These are phyloP conservation scores for Pisolithus thermaeus DNA, from an alignment of 1,284 basidiomycete genomes.

Conservation along the genomic window DNA sequence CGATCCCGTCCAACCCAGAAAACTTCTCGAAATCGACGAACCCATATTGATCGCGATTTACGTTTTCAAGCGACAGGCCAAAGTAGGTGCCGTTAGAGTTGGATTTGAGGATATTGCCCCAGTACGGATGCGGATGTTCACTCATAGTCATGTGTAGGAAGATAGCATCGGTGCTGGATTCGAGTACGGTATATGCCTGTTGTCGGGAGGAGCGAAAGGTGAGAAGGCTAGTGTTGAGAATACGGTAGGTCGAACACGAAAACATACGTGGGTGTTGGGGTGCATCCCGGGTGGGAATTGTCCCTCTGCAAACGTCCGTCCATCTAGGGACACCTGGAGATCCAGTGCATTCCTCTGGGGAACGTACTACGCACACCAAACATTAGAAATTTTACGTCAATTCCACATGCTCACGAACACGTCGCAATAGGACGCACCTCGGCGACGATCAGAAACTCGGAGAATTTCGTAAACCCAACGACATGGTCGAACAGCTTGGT, in stretches of 20 bases:
- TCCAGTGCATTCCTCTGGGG: constrained; percentile 58
- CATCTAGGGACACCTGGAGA: constrained; percentile 91
- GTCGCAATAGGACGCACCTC: constrained; percentile 51
- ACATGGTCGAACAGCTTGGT: constrained; percentile 80
- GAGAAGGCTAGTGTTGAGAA: constrained; percentile 1
- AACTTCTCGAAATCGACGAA: constrained; percentile 99
- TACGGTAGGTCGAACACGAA: not conserved
- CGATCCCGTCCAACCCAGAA: constrained; percentile 93
- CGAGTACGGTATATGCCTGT: constrained; percentile 89
- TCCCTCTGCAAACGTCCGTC: constrained; percentile 76
- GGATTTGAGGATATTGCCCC: constrained; percentile 93
- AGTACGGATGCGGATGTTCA: constrained; percentile 65
- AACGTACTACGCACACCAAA: constrained; percentile 45
- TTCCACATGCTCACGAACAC: not conserved
- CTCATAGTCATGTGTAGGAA: constrained; percentile 97
- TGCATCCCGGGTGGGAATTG: constrained; percentile 88
- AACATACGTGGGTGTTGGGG: constrained; percentile 77
- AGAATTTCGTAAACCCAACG: constrained; percentile 95
- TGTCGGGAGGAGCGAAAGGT: not conserved
- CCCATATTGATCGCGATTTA: constrained; percentile 83
- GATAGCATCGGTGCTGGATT: constrained; percentile 88
- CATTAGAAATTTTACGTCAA: not conserved
- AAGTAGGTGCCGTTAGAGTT: constrained; percentile 99
- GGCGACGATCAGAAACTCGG: constrained; percentile 92
- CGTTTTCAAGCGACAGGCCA: constrained; percentile 78